Evolutionary conservation across 306 rosid species (phyloP), one percentile per base, ranked within the genome.

Genomic region (Bauhinia variegata): DNA sequence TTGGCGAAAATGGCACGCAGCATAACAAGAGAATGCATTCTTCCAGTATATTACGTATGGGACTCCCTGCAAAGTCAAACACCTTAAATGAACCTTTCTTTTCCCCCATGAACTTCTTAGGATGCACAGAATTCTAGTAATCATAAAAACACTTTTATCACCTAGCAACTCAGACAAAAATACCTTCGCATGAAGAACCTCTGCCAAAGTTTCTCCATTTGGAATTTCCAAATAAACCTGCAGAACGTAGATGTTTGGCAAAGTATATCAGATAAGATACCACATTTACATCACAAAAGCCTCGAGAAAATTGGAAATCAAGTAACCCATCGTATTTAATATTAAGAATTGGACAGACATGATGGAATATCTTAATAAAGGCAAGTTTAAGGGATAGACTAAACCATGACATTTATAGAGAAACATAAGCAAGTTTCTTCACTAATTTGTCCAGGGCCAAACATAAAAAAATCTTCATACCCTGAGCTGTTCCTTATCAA

Each of bases 211-310:
- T 75, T 84, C 88, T 36, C 97, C 96, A 83, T 90, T 71, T 33
- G 97, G 89, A 59, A 88, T 78, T 74, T 95, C 99, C 85, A 95
- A 70, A 78, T 90, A 90, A 55, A 95, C 96, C 99, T 95, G 83
- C 71, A 76, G 44, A 68, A 11, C 49, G 8, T 23, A 23, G 28
- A 23, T 23, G 49, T 60, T 63, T 55, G 13, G 16, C 54, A 72
- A 72, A 43, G 61, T 50, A 71, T 44, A 65, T 59, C 52, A 72
- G 48, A 72, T 30, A 43, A 48, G 80, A 68, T 15, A 46, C 62
- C 15, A 66, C 14, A 64, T 23, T 41, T n/a, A 70, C 51, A 16
- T 13, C 34, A 12, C 59, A 31, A 66, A 60, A 23, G 28, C 28
- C 60, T 43, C 36, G 32, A 70, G 19, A 31, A 12, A 38, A 15